These are phyloP conservation scores for Przewalskia tangutica DNA, from an alignment of 257 asterid genomes.

Conservation along the genomic window DNA sequence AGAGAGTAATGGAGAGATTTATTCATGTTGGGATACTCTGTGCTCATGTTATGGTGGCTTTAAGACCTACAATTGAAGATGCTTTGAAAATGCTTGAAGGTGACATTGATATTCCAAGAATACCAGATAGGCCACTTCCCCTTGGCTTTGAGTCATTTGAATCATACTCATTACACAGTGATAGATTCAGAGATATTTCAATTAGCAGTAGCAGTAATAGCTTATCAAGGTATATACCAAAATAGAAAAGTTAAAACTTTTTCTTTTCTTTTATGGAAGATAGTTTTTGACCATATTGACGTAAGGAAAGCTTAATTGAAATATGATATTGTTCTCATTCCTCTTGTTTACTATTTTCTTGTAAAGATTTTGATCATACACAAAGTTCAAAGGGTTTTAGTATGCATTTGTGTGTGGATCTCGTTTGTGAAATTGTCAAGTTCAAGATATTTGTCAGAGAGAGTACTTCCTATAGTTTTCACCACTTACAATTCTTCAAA, in stretches of 20 bases:
- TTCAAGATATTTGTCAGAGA: not conserved
- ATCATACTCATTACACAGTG: conserved; percentile 1
- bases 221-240: not conserved
- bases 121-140: conserved; percentile 44
- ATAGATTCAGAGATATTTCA: not conserved
- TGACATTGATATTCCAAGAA: conserved; percentile 44
- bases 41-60: conserved; percentile 58
- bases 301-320: not conserved
- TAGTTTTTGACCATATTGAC: not conserved
- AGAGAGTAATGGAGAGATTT: conserved; percentile 51
- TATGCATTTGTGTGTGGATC: not conserved
- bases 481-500: not conserved
- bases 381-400: not conserved
- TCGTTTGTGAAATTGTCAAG: not conserved
- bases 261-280: not conserved
- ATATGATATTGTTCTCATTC: not conserved
- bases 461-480: not conserved
- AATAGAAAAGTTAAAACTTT: not conserved
- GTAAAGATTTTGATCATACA: not conserved
- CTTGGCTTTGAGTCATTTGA: conserved; percentile 23
- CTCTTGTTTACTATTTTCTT: not conserved
- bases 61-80: conserved; percentile 49
- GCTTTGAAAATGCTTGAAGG: conserved; percentile 65
- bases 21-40: conserved; percentile 45
- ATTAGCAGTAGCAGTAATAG: conserved; percentile 3